phyloP scores from a whole-genome alignment of 768 basidiomycete genomes.

The Kwoniella dejecticola region DNA sequence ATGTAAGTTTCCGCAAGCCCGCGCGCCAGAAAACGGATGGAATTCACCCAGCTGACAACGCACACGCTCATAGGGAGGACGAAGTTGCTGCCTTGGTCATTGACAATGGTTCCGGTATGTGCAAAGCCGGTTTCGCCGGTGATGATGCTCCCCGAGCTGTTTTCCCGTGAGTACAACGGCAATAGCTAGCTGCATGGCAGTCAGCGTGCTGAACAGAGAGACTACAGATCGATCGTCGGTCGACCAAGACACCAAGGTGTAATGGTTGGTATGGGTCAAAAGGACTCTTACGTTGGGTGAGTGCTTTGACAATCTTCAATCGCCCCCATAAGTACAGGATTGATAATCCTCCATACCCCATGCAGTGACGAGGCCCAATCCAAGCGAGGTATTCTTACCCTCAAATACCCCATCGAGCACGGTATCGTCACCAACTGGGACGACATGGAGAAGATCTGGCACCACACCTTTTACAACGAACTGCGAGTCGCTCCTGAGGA shows the following conservation, averaged over 20 bases:
- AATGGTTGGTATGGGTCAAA: constrained; percentile 96
- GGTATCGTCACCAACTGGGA: constrained; percentile 98
- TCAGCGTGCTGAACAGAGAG: not conserved
- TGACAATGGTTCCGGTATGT: constrained; percentile 82
- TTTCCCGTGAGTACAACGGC: constrained; percentile 73
- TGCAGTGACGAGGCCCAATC: constrained; percentile 84
- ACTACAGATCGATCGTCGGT: constrained; percentile 75
- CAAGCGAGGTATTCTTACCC: constrained; percentile 89
- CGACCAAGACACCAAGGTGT: constrained; percentile 92
- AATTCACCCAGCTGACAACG: not conserved
- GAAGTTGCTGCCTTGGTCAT: constrained; percentile 43
- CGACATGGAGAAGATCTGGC: constrained; percentile 99
- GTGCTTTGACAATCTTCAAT: not conserved
- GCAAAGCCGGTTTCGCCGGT: constrained; percentile 90
- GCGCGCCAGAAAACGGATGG: not conserved
- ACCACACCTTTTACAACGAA: constrained; percentile 96
- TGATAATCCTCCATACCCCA: not conserved
- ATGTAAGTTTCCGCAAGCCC: constrained; percentile 29
- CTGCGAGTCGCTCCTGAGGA: constrained; percentile 90
- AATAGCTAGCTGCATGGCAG: not conserved
- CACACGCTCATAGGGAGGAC: constrained; percentile 14
- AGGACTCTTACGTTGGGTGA: constrained; percentile 94
- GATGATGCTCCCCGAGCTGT: constrained; percentile 90
- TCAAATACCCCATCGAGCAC: constrained; percentile 93
- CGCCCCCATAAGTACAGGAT: not conserved